Base-by-base conservation (phyloP, 305 asterid species). In the Fraxinus sp. region DNA sequence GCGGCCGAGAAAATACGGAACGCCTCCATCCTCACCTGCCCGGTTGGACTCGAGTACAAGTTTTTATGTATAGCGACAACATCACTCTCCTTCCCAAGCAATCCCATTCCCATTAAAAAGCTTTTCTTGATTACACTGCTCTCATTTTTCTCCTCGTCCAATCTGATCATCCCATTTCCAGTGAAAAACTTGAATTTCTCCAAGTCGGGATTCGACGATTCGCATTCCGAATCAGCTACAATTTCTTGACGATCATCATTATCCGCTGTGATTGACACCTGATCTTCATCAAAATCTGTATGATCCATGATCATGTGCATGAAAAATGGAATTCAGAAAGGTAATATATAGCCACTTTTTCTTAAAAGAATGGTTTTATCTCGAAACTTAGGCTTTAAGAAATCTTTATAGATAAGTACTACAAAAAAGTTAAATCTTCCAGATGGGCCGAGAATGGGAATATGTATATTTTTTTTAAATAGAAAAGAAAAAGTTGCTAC, bases 61-160 rank as follows among this genome's bases (percentile, higher is more conserved):
- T 86, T 84, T n/a, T 83, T 89, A 59, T 88, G 90, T 8, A 90
- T 24, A 24, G 86, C 86, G 1, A 90, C 84, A 10, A 90, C 80
- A 33, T 87, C 64, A 36, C 82, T 30, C 62, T 68, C 89, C 77
- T 39, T 14, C 8, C 81, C 84, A 0, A 70, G 16, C 2, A 79
- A 32, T 16, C 86, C 86, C 89, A 86, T 73, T 28, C 90, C 88
- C 16, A 0, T 33, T 75, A 80, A 2, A 80, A 91, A 86, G 0
- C 39, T 59, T 9, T 59, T 78, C 84, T 82, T 57, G 2, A 88
- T 76, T 10, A 39, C 30, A 6, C 18, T 35, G 52, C 80, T 75
- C 57, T 83, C 89, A 73, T 59, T 22, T 2, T 22, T 75, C 18
- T 14, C 9, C 78, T 81, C 89, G 6, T 82, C 84, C 49, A 91